Base-by-base conservation (phyloP, 225 moss, liverwort and hornwort species). In the Marchantia polymorpha region DNA sequence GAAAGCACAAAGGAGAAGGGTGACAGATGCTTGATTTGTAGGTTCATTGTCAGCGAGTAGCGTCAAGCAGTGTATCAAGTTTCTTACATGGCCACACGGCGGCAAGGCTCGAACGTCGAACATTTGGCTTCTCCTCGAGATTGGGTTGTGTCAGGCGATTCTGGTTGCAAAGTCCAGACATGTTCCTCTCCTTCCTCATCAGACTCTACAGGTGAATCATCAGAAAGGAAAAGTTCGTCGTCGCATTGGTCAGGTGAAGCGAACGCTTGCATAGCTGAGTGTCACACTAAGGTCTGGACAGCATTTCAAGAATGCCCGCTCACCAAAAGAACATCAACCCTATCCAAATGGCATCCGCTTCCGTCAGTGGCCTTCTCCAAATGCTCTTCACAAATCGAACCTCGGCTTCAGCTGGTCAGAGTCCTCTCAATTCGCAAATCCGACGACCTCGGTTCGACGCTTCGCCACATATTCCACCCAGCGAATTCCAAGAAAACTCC, bases 191-290 rank as follows among this genome's bases (percentile, higher is more conserved):
- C 50, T 7, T 63, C 63, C 25, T 66, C 59, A 55, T 77, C 66
- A 64, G 64, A 64, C 0, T 59, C 64, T 16, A 64, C 0, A 0
- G 60, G 16, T 64, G 65, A 75, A 19, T 46, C 77, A 65, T 64
- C 64, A 49, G 25, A 64, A 7, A 50, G 26, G 60, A 50, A 65
- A 51, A 66, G 12, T 48, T 77, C 77, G 63, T 77, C 77, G 16
- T 8, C 27, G 55, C 23, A 48, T 48, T 47, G 23, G 23, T 58
- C 7, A 31, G 29, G 55, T 14, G 50, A 31, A 9, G 58, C 56
- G 46, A 75, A 75, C 31, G 75, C 75, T 58, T 75, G 59, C 75
- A 75, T 75, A 8, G 19, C 59, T 12, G 15, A 26, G 29, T 51
- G 27, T 54, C 52, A 12, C 73, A 74, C 27, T 27, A 29, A 20